phyloP scores from a whole-genome alignment of 768 basidiomycete species.

The Auriscalpium vulgare region DNA sequence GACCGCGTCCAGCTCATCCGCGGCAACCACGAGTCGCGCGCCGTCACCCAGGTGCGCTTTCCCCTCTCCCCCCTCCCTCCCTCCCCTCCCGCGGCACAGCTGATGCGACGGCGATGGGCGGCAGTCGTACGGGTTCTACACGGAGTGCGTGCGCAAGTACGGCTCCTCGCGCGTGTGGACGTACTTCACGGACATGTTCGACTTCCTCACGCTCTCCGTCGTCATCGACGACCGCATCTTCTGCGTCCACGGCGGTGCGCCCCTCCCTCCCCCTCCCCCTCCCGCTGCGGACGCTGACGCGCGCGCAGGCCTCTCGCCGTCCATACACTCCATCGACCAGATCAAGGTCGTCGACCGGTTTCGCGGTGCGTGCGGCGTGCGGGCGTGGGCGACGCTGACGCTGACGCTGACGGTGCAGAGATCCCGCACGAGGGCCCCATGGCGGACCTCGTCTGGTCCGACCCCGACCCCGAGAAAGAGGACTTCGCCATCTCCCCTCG shows the following conservation, averaged over 20 bases:
- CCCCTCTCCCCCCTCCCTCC: conserved; percentile 8
- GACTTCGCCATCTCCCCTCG: conserved; percentile 98
- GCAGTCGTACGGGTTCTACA: conserved; percentile 83
- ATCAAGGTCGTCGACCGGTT: conserved; percentile 99
- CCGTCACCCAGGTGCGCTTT: conserved; percentile 89
- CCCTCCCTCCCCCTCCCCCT: not conserved
- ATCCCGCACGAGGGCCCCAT: conserved; percentile 99
- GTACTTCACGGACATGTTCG: conserved; percentile 99
- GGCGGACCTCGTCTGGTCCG: conserved; percentile 99
- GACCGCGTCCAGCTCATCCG: conserved; percentile 94
- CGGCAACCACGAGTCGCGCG: conserved; percentile 96
- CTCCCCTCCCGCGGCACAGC: too few species aligned
- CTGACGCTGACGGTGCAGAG: conserved; percentile 39
- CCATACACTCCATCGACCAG: conserved; percentile 98
- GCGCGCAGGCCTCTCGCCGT: conserved; percentile 82
- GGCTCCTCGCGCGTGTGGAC: conserved; percentile 96
- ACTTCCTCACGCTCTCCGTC: conserved; percentile 93
- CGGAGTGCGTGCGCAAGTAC: conserved; percentile 96
- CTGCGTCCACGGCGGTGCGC: conserved; percentile 91
- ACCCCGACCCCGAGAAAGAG: conserved; percentile 98
- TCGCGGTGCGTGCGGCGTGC: conserved; percentile 58
- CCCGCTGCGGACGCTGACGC: not conserved
- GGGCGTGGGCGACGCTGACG: not conserved
- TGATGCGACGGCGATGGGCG: too few species aligned
- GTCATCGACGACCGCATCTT: conserved; percentile 99